Evolutionary conservation across 306 rosid genomes (phyloP), one percentile per base, ranked within the genome.

Genomic region (Begonia masoniana): DNA sequence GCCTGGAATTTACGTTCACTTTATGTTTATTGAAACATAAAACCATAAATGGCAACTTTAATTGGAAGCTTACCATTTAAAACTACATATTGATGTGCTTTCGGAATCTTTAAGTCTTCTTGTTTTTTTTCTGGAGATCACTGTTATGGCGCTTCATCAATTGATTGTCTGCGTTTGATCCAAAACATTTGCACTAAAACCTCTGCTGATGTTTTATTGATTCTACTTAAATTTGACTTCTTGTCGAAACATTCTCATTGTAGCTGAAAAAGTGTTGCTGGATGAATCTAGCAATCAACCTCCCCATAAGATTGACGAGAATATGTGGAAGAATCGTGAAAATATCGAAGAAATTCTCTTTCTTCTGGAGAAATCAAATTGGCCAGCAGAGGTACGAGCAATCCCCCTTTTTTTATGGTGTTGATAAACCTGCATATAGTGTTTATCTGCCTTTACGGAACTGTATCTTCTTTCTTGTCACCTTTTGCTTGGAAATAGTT

Each of bases 261-360:
- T 68, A 85, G 71, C 57, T 26, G 87, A 82, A 72, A 71, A 52
- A 31, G 41, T 54, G 10, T 70, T 89, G 47, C 47, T 83, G 41
- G 50, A 69, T 15, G 94, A 89, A 75, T 76, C 74, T 21, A 74
- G 73, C 54, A 10, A 31, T 54, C 76, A 13, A 23, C 88, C 94
- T 58, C 97, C 97, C 5, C 97, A 91, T 71, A 91, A 91, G 71
- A 74, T 91, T 10, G 97, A 91, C 15, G 94, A 91, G 82, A 91
- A 91, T 73, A 75, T 85, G 96, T 91, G 97, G 97, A 91, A 83
- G 81, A 91, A 91, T 67, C 75, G 96, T 68, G 97, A 91, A 60
- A 70, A 81, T 51, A 87, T 85, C 35, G 97, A 91, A 66, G 97
- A 91, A 65, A 71, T 77, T 5, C 60, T 91, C 13, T 85, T 73